Base-by-base conservation (phyloP, 2,329 filamentous ascomycete genomes). In the Sporothrix pallida region DNA sequence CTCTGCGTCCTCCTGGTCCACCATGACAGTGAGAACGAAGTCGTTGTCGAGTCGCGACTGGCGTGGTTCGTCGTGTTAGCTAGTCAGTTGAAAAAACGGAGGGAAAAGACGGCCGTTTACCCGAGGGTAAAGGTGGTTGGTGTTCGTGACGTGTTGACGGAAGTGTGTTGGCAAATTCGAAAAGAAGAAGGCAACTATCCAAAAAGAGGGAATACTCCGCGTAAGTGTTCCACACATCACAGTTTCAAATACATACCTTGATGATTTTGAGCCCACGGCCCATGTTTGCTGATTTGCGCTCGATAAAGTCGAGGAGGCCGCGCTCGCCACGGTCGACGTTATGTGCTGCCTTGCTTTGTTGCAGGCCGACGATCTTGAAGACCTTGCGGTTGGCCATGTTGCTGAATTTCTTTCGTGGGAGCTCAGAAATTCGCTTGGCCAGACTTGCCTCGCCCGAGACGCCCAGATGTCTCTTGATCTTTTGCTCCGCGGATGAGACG, bases 41-140 rank as follows among this genome's bases (percentile, higher is more conserved):
- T 93, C 91, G 81, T 90, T 91, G 81, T 89, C 89, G 80, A 87
- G 83, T 78, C 88, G 88, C 84, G 90, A 92, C 91, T 93, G 75
- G 23, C 48, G 87, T 85, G 42, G 26, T 44, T 37, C 54, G 82
- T n/a, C 84, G 87, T 82, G 88, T 93, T 92, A 93, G 90, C 86
- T 89, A 87, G 86, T 86, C 89, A 87, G 86, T 83, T 82, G 80
- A 82, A 85, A 82, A 84, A 84, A 73, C 15, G 23, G 6, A 54
- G 31, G 10, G 26, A 7, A 37, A 8, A 2, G n/a, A 50, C 17
- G 13, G n/a, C 46, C 42, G 17, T 20, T 37, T 37, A 42, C 26
- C 26, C 65, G 26, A 42, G 37, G n/a, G 60, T 15, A n/a, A 42
- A 15, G 60, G 20, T 63, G 17, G 20, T n/a, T 13, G 42, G 42